Percentiles rank a stretch among this genome's conserved stretches.
Conservation (phyloP, 441 rosid genomes). For the Populus hybrid region DNA sequence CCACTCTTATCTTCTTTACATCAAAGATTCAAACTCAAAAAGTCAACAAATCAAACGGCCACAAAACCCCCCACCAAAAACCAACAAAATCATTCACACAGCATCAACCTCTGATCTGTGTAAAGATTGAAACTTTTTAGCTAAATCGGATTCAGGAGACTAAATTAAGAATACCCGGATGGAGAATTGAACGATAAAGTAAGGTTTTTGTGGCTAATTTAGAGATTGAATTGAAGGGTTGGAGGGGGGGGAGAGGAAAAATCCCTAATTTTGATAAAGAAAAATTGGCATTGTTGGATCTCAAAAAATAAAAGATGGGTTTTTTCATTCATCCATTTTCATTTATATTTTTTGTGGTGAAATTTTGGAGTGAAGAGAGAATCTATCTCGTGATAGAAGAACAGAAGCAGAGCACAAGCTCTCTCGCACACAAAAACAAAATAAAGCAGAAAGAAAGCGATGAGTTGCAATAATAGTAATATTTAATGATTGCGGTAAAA, state of each 20-base stretch:
- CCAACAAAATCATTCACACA: conserved; percentile 10
- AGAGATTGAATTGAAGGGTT: neutral
- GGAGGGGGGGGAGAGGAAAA: neutral
- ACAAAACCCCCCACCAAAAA: conserved; percentile 9
- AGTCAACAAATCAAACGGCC: conserved; percentile 33
- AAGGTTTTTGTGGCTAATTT: conserved; percentile 17
- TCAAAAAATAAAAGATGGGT: conserved; percentile 17
- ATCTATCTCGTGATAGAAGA: conserved; percentile 13
- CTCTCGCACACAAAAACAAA: neutral
- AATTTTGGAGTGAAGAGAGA: neutral
- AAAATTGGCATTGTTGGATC: conserved; percentile 43
- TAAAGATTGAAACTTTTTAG: conserved; percentile 13
- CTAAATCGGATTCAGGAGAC: conserved; percentile 24
- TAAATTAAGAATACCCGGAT: conserved; percentile 1
- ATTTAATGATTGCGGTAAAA: conserved; percentile 8
- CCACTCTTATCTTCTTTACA: conserved; percentile 27
- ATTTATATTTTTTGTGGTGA: neutral
- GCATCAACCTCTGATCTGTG: conserved; percentile 38
- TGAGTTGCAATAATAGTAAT: neutral
- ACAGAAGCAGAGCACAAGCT: neutral
- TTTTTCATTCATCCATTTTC: neutral
- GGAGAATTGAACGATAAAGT: conserved; percentile 13
- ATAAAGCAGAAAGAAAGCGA: neutral
- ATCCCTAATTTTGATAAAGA: conserved; percentile 27
- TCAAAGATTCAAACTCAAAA: conserved; percentile 36